A percentile compares a stretch with the other conserved stretches of the same genome.
These are phyloP conservation scores for Ophiostoma himal-ulmi DNA, from an alignment of 2,329 filamentous ascomycete species.

Conservation along the genomic window DNA sequence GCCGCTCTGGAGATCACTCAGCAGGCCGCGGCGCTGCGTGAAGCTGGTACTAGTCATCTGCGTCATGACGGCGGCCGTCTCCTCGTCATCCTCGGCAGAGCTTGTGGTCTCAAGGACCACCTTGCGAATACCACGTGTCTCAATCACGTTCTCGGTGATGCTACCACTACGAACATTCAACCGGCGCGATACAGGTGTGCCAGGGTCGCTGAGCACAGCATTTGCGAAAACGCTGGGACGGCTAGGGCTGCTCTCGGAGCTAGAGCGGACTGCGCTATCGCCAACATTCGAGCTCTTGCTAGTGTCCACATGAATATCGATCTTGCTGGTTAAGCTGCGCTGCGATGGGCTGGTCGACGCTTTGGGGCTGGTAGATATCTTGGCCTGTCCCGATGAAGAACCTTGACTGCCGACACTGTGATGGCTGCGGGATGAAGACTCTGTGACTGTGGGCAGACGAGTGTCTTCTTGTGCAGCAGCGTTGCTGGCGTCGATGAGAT, in stretches of 20 bases:
- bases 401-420: conserved; percentile 2
- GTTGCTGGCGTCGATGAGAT: not conserved
- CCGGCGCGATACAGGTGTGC: conserved; percentile 24
- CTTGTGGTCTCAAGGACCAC: conserved; percentile 53
- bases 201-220: conserved; percentile 21
- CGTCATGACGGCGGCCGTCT: conserved; percentile 16
- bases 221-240: conserved; percentile 14
- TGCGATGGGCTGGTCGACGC: not conserved
- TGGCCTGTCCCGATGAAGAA: not conserved
- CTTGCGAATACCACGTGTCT: conserved; percentile 68
- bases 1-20: conserved; percentile 17
- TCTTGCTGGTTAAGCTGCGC: not conserved
- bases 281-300: not conserved
- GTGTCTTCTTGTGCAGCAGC: not conserved
- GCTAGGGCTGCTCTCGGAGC: conserved; percentile 25
- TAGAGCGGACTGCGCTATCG: conserved; percentile 14
- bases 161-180: conserved; percentile 62
- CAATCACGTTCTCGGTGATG: conserved; percentile 72
- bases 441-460: not conserved
- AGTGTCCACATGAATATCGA: not conserved
- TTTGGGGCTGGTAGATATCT: not conserved
- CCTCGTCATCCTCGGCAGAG: conserved; percentile 36
- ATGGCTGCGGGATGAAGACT: not conserved
- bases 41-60: not conserved
- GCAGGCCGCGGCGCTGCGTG: conserved; percentile 9